phyloP scores from a whole-genome alignment of 106 monocot genomes.

The Allium sativum region DNA sequence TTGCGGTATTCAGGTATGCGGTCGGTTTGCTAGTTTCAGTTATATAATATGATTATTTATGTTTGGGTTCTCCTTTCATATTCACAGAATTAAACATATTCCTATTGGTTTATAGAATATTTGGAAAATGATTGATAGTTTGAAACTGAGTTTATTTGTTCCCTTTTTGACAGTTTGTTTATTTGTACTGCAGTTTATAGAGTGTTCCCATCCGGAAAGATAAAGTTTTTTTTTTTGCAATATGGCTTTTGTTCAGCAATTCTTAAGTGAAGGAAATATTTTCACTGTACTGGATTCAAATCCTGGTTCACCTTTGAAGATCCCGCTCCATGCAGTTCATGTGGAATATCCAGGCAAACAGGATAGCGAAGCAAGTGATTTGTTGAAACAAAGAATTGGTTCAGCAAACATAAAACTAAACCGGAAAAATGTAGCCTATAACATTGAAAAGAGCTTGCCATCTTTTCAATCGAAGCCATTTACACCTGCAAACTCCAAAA shows the following conservation, averaged over 20 bases:
- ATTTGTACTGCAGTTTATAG: no score
- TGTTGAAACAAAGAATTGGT: slow-evolving; percentile 1
- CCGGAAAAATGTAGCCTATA: not conserved
- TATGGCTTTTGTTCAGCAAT: slow-evolving; percentile 6
- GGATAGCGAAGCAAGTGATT: not conserved
- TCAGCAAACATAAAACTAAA: slow-evolving; percentile 4
- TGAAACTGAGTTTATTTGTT: no score
- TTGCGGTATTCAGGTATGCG: no score
- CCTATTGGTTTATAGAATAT: no score
- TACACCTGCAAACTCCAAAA: slow-evolving; percentile 3
- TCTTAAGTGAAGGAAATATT: not conserved
- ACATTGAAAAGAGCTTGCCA: slow-evolving; percentile 2
- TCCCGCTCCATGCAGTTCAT: slow-evolving; percentile 7
- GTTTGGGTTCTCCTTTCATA: no score
- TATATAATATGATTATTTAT: no score
- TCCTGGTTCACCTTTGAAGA: not conserved
- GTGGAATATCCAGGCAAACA: slow-evolving; percentile 10
- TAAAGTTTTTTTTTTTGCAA: not conserved
- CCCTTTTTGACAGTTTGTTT: no score
- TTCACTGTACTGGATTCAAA: not conserved
- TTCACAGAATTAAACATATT: no score
- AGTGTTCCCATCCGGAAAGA: not conserved
- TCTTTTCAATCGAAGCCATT: slow-evolving; percentile 4
- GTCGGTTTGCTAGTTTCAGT: no score
- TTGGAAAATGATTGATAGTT: no score